Evolutionary conservation across 805 yeast genomes (phyloP), one percentile per base, ranked within the genome.

Genomic region (Candida patagonica): DNA sequence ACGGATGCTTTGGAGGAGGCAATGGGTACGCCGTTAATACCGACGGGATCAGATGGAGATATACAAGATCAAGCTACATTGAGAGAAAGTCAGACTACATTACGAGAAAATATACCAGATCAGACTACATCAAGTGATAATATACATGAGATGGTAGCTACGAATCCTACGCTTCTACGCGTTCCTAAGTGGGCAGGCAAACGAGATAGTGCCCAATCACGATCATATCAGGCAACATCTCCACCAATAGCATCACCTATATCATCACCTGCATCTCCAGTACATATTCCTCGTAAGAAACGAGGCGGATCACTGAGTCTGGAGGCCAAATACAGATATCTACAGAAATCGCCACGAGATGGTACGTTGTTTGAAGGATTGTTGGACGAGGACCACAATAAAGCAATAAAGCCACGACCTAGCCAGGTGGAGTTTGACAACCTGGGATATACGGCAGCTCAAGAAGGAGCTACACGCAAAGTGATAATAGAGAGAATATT

Each of bases 401-500:
- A 13, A 10, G 35, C 20, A n/a, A 21, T 20, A 17, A 26, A 17
- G 13, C n/a, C 32, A n/a, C 5, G n/a, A 8, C 8, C 31, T n/a
- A n/a, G 12, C 16, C 26, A 29, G 31, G 20, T 8, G 3, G 16
- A 10, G 9, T 8, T 10, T 15, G 19, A 5, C 4, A 24, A 32
- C 9, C 37, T 51, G 43, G 37, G 57, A 12, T 49, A 51, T 21
- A 40, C 51, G 15, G 45, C 42, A 35, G 57, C 48, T 1, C 50
- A 49, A 32, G 49, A 41, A 9, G 59, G 60, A 7, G 59, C 67
- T 1, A 15, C 26, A 15, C 67, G 68, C 48, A 62, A 57, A 30
- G 83, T 76, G 3, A 67, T 78, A 3, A 71, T 78, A 4, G 86
- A 79, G 54, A 57, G 82, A 37, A 51, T 79, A 21, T 76, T 74